A percentile compares a stretch with the other conserved stretches of the same genome.
phyloP scores from a whole-genome alignment of 352 stramenopile genomes.

The Pythium dissimile region DNA sequence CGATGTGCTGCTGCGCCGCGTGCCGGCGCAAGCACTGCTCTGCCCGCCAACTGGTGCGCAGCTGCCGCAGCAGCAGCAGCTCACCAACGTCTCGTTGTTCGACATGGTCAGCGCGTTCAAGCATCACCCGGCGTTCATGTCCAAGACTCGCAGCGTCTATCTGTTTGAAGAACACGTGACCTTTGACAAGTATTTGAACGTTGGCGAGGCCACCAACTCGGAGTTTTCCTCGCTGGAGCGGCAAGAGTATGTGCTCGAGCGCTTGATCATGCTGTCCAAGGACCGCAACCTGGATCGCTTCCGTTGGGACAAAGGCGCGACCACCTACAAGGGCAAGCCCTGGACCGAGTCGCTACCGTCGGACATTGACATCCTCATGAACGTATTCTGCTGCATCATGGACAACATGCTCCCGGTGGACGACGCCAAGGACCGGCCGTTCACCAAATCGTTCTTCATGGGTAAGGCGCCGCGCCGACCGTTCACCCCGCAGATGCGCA shows the following conservation, averaged over 20 bases:
- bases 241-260: constrained; percentile 82
- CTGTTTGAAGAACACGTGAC: constrained; percentile 78
- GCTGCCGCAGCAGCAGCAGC: constrained; percentile 51
- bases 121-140: constrained; percentile 69
- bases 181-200: constrained; percentile 87
- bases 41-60: constrained; percentile 54
- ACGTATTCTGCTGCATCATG: constrained; percentile 86
- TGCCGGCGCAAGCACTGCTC: constrained; percentile 69
- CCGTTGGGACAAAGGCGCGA: constrained; percentile 75
- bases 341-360: constrained; percentile 77
- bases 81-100: constrained; percentile 79
- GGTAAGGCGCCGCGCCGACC: constrained; percentile 63
- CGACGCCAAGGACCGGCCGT: constrained; percentile 73
- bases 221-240: constrained; percentile 75
- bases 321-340: constrained; percentile 79
- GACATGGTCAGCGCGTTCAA: constrained; percentile 71
- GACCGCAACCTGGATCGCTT: constrained; percentile 81
- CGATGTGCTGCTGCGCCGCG: constrained; percentile 67
- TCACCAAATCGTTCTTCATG: constrained; percentile 83
- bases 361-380: constrained; percentile 85
- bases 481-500: constrained; percentile 70
- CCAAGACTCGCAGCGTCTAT: constrained; percentile 67
- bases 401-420: constrained; percentile 82
- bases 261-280: constrained; percentile 84
- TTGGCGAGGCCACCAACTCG: constrained; percentile 62